A percentile compares a stretch with the other conserved stretches of the same genome.
phyloP scores from a whole-genome alignment of 768 basidiomycete species.

The Lactarius hengduanensis region DNA sequence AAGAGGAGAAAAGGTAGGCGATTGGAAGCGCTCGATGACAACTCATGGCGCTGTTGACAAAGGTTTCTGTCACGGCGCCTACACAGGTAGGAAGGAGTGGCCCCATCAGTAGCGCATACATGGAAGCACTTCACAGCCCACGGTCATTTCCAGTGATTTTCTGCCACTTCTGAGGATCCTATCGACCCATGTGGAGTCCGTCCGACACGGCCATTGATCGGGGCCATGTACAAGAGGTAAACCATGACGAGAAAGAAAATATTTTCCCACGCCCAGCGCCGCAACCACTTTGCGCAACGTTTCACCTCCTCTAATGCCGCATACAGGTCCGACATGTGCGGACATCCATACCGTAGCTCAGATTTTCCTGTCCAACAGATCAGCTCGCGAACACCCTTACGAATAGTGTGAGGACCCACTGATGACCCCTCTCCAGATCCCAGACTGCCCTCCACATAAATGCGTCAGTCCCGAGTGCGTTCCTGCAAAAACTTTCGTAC shows the following conservation, averaged over 20 bases:
- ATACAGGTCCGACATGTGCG: slow-evolving; percentile 52
- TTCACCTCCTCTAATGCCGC: slow-evolving; percentile 43
- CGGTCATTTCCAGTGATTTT: not conserved
- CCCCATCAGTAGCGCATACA: not conserved
- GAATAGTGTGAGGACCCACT: slow-evolving; percentile 48
- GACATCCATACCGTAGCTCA: slow-evolving; percentile 52
- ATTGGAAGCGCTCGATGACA: not conserved
- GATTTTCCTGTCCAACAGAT: slow-evolving; percentile 36
- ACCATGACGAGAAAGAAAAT: not conserved
- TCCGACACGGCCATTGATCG: not conserved
- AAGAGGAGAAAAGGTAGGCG: not conserved
- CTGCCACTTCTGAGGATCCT: not conserved
- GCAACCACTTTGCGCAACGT: slow-evolving; percentile 7
- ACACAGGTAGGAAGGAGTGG: not conserved
- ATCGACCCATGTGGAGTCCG: not conserved
- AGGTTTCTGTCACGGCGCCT: not conserved
- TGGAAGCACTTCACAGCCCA: not conserved
- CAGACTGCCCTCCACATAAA: slow-evolving; percentile 81
- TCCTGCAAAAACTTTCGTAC: slow-evolving; percentile 58
- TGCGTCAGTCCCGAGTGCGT: slow-evolving; percentile 49
- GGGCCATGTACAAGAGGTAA: not conserved
- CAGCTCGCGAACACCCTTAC: slow-evolving; percentile 6
- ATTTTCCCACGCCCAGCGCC: not conserved
- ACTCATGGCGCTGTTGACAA: no score
- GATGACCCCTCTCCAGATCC: slow-evolving; percentile 64